Conservation (phyloP, 106 monocot genomes). For the Acorus calamus region DNA sequence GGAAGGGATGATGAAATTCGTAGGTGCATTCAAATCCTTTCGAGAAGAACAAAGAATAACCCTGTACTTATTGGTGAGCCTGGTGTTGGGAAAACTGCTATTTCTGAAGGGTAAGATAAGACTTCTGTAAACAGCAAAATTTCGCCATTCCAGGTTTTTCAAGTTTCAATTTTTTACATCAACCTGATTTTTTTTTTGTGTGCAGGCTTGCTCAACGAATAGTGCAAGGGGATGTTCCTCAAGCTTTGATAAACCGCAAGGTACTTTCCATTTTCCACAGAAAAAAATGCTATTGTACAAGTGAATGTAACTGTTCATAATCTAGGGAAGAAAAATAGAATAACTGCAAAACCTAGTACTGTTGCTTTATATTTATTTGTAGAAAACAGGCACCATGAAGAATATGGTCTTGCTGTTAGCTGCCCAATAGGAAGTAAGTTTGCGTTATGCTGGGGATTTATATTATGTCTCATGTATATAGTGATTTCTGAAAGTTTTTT, state of each 20-base stretch:
- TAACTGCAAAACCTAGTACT: no score
- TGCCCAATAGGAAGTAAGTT: no score
- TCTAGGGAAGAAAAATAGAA: no score
- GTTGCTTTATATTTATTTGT: no score
- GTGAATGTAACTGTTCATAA: no score
- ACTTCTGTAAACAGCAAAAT: not conserved
- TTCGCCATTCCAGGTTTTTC: not conserved
- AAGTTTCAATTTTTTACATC: not conserved
- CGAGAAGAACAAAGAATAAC: conserved; percentile 95
- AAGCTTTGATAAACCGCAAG: conserved; percentile 93
- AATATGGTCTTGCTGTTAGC: no score
- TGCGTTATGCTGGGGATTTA: no score
- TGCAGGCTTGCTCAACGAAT: conserved; percentile 96
- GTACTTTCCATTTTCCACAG: conserved; percentile 24
- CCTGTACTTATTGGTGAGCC: conserved; percentile 99
- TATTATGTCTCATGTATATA: no score
- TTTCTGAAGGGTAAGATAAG: conserved; percentile 87
- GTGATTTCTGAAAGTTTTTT: no score
- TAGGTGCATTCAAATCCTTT: conserved; percentile 97
- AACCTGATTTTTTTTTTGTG: conserved; percentile 1
- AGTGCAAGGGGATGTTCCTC: conserved; percentile 96
- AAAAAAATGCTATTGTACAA: not conserved
- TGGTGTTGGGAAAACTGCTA: conserved; percentile 99
- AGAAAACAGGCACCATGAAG: no score
- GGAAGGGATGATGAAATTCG: conserved; percentile 99